phyloP scores from a whole-genome alignment of 371 early-diverging fungal genomes.

The Mortierella sp. region DNA sequence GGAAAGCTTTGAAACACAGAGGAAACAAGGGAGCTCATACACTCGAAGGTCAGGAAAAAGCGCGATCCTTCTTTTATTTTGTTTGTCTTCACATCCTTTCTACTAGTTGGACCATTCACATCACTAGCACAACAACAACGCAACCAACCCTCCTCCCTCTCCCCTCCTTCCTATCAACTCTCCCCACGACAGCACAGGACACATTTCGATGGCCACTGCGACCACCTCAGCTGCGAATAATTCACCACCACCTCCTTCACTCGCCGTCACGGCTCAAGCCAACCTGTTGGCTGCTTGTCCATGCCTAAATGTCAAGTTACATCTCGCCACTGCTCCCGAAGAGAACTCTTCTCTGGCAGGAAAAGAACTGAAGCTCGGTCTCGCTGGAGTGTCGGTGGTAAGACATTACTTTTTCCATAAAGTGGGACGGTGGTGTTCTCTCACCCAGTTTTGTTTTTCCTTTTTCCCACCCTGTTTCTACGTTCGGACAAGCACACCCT shows the following conservation, averaged over 20 bases:
- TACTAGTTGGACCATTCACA: background rate
- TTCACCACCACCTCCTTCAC: conserved; percentile 4
- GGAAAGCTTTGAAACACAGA: background rate
- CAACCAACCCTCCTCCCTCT: background rate
- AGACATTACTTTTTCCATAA: background rate
- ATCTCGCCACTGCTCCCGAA: conserved; percentile 34
- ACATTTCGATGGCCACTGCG: conserved; percentile 16
- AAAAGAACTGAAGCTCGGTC: conserved; percentile 39
- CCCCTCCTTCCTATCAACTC: background rate
- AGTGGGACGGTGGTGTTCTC: background rate
- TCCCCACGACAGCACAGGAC: background rate
- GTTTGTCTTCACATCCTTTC: background rate
- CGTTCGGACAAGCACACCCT: background rate
- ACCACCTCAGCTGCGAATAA: conserved; percentile 2
- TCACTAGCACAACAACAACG: background rate
- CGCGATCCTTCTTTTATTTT: background rate
- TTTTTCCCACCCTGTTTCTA: background rate
- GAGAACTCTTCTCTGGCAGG: conserved; percentile 18
- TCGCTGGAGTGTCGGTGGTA: conserved; percentile 57
- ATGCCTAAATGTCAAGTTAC: conserved; percentile 56
- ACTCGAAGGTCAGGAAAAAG: conserved; percentile 3
- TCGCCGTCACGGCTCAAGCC: conserved; percentile 25
- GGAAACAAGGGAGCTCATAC: too few species aligned
- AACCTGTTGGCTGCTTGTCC: conserved; percentile 46
- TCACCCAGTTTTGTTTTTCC: background rate